Conservation (phyloP, 1,284 basidiomycete species). For the Trametes versicolor region DNA sequence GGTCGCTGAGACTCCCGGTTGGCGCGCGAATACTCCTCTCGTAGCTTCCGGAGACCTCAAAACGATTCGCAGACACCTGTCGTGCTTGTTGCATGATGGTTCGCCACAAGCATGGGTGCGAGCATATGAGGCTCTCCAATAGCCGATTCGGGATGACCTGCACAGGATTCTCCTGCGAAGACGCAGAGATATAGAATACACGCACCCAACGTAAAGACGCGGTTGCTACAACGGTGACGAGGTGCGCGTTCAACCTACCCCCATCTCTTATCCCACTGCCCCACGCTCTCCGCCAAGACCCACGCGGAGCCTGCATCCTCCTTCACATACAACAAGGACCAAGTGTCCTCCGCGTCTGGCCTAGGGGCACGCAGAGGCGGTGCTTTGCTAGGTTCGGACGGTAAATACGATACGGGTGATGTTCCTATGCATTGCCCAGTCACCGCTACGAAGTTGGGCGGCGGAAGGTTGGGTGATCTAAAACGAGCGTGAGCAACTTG, state of each 20-base stretch:
- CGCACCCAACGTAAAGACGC: too few species aligned
- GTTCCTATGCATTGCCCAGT: slow-evolving; percentile 34
- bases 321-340: slow-evolving; percentile 35
- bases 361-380: slow-evolving; percentile 34
- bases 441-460: slow-evolving; percentile 32
- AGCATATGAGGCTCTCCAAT: too few species aligned
- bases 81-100: too few species aligned
- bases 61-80: too few species aligned
- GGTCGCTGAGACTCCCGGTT: too few species aligned
- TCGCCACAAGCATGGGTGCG: too few species aligned
- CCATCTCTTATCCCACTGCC: slow-evolving; percentile 42
- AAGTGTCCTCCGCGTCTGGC: slow-evolving; percentile 39
- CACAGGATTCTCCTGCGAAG: too few species aligned
- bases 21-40: too few species aligned
- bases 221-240: background rate
- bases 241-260: slow-evolving; percentile 27
- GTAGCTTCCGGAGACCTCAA: too few species aligned
- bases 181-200: too few species aligned
- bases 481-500: background rate
- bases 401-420: slow-evolving; percentile 39
- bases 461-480: slow-evolving; percentile 18
- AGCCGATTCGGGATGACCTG: too few species aligned
- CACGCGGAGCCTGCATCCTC: slow-evolving; percentile 26
- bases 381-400: slow-evolving; percentile 7
- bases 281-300: slow-evolving; percentile 41